phyloP scores from a whole-genome alignment of 1,284 basidiomycete genomes.

The Erythrobasidium hasegawianum region DNA sequence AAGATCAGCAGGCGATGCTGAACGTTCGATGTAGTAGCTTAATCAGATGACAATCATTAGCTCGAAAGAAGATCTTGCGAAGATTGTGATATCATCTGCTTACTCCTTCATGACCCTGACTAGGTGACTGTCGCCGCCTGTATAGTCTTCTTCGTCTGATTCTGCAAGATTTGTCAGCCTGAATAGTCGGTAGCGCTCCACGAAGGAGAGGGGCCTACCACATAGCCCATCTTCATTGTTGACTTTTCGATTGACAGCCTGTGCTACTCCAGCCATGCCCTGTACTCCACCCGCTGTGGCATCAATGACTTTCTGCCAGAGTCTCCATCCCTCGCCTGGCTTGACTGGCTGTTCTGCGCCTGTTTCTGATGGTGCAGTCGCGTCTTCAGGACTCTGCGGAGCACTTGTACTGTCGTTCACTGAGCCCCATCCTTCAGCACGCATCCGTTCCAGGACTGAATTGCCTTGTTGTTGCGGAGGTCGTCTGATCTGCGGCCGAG shows the following conservation, averaged over 20 bases:
- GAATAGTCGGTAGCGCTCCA: no score
- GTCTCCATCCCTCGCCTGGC: constrained; percentile 28
- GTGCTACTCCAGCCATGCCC: not conserved
- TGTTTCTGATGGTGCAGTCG: no score
- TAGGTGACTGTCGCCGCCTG: constrained; percentile 29
- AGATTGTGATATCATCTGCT: not conserved
- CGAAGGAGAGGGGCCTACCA: not conserved
- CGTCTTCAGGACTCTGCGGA: no score
- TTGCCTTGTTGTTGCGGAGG: not conserved
- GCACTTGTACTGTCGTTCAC: not conserved
- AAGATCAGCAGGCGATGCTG: constrained; percentile 13
- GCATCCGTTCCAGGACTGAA: constrained; percentile 22
- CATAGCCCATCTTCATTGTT: constrained; percentile 18
- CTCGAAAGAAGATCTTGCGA: no score
- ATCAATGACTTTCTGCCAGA: constrained; percentile 24
- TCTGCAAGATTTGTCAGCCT: constrained; percentile 10
- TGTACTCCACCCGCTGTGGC: not conserved
- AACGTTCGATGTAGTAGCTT: constrained; percentile 32
- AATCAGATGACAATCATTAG: not conserved
- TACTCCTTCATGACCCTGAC: constrained; percentile 31
- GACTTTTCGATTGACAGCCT: constrained; percentile 12
- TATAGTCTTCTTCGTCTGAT: constrained; percentile 29
- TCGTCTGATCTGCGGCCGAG: not conserved
- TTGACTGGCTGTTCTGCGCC: not conserved
- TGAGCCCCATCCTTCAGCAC: constrained; percentile 16